Base-by-base conservation (phyloP, 2,329 filamentous ascomycete genomes). In the Incumbomyces lentus region DNA sequence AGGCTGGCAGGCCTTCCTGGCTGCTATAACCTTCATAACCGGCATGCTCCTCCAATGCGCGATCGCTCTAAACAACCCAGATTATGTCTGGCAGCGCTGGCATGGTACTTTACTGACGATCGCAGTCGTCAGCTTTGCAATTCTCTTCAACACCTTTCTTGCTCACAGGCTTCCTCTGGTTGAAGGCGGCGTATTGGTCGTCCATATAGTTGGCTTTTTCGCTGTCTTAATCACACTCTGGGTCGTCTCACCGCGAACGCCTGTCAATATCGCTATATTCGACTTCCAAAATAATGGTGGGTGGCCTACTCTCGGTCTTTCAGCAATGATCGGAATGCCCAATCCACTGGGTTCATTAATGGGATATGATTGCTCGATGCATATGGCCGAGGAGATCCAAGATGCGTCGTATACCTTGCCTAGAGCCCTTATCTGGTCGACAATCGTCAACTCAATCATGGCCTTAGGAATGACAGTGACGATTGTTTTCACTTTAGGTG, bases 371-470 rank as follows among this genome's bases (percentile, higher is more conserved):
- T 51, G 50, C 35, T 53, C 58, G 12, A 50, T 51, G 14, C 71
- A 74, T 48, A 69, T 72, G 63, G 55, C 65, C 7, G 67, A 70
- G 50, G 67, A 70, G 50, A 59, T 68, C 16, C 55, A 57, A 29
- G 58, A 68, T 39, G 63, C 67, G 0, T 59, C 59, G 0, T 49
- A 52, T 3, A 59, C 61, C 1, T 54, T 69, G 2, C 67, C 67
- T 6, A 56, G 53, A 30, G 61, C 64, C 6, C 68, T 70, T 48
- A 60, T 70, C 47, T 59, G 55, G 46, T 58, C 61, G 1, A 52
- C 63, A 3, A 37, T 52, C 0, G 47, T 67, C 35, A 68, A 68
- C 45, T 64, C 62, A n/a, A 43, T 49, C n/a, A 54, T 66, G 35
- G 64, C 61, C 22, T 66, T 64, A 44, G 43, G 62, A 34, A 66